Evolutionary conservation across 163 green algal species (phyloP).

Genomic region (Scenedesmus sp.): DNA sequence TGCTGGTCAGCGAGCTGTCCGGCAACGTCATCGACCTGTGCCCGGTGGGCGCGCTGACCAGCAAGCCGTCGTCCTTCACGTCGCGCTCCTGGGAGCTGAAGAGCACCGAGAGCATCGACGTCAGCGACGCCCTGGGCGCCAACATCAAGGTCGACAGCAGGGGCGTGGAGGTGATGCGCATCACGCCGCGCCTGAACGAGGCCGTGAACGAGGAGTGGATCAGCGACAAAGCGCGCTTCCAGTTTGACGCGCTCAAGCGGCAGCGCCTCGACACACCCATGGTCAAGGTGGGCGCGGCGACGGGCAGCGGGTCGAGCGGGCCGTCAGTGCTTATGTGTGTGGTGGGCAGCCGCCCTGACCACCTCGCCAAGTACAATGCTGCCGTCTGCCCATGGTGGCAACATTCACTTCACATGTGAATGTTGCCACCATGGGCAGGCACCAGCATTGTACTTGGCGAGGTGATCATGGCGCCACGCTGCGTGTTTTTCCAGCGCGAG

Average conservation of each 20-base stretch:
- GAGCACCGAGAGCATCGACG: conserved; percentile 95
- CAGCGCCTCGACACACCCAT: conserved; percentile 94
- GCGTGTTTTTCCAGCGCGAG: no score
- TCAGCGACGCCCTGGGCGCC: conserved; percentile 91
- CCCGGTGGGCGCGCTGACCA: conserved; percentile 97
- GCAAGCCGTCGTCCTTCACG: conserved; percentile 98
- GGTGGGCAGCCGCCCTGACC: no score
- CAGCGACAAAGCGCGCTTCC: conserved; percentile 97
- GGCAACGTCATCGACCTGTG: conserved; percentile 99
- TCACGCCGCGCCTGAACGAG: conserved; percentile 96
- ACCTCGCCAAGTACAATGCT: no score
- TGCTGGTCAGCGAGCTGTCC: conserved; percentile 93
- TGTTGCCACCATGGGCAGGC: no score
- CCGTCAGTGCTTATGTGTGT: no score
- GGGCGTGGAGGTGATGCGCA: conserved; percentile 95
- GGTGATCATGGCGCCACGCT: no score
- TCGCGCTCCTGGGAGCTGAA: conserved; percentile 97
- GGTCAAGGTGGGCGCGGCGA: conserved; percentile 72
- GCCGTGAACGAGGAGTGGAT: conserved; percentile 99
- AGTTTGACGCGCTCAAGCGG: conserved; percentile 96
- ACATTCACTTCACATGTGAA: no score
- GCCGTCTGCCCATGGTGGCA: no score
- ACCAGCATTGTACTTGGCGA: no score
- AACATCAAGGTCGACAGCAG: conserved; percentile 92
- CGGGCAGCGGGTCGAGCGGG: no score